Evolutionary conservation across 352 stramenopile genomes (phyloP), one percentile per base, ranked within the genome.

Genomic region (Phytophthora pluvialis): DNA sequence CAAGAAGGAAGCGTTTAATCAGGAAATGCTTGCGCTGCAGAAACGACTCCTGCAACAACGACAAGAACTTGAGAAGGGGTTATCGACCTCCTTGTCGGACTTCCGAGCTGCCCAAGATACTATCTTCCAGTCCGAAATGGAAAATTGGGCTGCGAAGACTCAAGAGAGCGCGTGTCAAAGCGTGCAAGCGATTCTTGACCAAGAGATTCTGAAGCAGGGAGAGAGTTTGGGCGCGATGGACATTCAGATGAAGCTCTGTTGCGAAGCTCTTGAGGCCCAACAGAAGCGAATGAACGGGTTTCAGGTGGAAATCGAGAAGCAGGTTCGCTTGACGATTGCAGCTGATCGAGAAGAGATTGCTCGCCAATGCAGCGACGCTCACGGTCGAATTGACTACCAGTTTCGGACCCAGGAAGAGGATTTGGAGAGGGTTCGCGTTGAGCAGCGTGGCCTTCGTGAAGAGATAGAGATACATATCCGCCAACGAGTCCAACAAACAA

Each of bases 1-100:
- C 49, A 78, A 80, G n/a, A 90, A 86, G 39, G 13, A 65, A 8
- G 70, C 62, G 9, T 75, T 88, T 36, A 79, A 86, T 40, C 65
- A 70, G n/a, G 79, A 88, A 63, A 48, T 90, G 2, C 29, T 75
- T 21, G 60, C 18, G 1, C 29, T 90, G 3, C 71, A 85, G 5
- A 35, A 68, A 4, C 49, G 47, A 33, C 38, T 76, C 1, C 63
- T 83, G 6, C n/a, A 72, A 1, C 52, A 83, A 11, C 57, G 66
- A 21, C 26, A 68, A 7, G 64, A 88, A 11, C 48, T 75, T 9
- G 42, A 62, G 7, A 53, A 54, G 2, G 42, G 67, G 15, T 32
- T 70, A 1, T 50, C 26, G 3, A 36, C 26, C 16, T 59, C 61
- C 11, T 50, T 66, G 3, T 50, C 63, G 2, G 42, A 48, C 33